Base-by-base conservation (phyloP, 176 grass and related monocot genomes). In the Triticum urartu region DNA sequence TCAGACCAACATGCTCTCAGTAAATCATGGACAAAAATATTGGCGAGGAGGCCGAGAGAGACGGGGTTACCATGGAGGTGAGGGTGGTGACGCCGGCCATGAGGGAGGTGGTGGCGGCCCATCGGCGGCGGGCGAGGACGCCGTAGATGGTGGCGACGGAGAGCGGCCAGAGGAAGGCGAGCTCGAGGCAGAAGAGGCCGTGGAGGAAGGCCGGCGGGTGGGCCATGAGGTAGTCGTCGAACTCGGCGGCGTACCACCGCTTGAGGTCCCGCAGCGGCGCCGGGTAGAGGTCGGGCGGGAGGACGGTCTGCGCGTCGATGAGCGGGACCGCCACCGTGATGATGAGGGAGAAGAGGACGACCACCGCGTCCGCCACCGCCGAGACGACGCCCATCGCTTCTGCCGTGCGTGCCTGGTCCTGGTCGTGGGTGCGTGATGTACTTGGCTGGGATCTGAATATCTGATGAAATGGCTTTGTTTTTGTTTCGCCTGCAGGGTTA, bases 91-190 rank as follows among this genome's bases (percentile, higher is more conserved):
- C 86, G 63, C 95, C 95, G n/a, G 32, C 52, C 91, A 98, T 92
- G 76, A 95, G 92, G 69, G 83, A 93, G 77, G 95, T 93, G 26
- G 95, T 98, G 79, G 89, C 65, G 1, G 64, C 85, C 95, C 95
- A 98, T 25, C 79, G 88, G 80, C 89, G 91, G 13, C 89, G 47
- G 43, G 88, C 60, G 40, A 95, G 78, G 85, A 98, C 30, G 35
- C 93, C 91, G 30, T 95, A 98, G 83, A 98, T 1, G 2, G 83
- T 98, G 34, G 91, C 89, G 12, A 98, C 13, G 88, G 84, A 81
- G n/a, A 98, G 91, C 11, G 95, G 93, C 95, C 93, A 98, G 11
- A 89, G 85, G 88, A 95, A 93, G 66, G 56, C 59, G 72, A 98
- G 83, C 89, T 95, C 93, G 9, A 92, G 77, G 83, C 68, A 93